Evolutionary conservation across 208 protist genomes (phyloP).

Genomic region (Strigomonas galati): DNA sequence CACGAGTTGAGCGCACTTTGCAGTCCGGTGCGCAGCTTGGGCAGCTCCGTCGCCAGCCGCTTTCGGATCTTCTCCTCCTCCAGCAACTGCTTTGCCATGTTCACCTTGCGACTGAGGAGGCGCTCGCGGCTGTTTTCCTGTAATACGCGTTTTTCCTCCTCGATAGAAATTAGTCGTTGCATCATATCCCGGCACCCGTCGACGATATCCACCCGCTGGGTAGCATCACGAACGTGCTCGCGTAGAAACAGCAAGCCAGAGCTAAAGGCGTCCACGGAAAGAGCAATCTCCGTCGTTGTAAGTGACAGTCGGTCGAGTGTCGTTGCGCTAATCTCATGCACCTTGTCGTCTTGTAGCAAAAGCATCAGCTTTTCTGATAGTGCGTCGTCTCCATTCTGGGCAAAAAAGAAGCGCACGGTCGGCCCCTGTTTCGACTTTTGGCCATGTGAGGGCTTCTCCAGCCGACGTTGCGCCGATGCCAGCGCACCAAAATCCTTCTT

Average conservation of each 20-base stretch:
- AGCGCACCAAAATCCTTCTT: background rate
- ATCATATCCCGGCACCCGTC: conserved; percentile 41
- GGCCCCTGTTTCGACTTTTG: background rate
- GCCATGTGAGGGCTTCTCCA: background rate
- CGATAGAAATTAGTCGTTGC: conserved; percentile 28
- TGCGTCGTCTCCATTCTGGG: background rate
- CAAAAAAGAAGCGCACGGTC: background rate
- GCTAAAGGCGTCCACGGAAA: background rate
- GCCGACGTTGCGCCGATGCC: background rate
- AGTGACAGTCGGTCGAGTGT: background rate
- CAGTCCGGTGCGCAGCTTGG: conserved; percentile 2
- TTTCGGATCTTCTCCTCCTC: conserved; percentile 65
- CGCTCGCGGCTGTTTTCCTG: conserved; percentile 59
- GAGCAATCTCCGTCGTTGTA: background rate
- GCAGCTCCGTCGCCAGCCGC: conserved; percentile 61
- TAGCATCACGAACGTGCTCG: background rate
- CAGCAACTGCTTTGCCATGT: conserved; percentile 84
- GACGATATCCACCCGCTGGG: conserved; percentile 36
- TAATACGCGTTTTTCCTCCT: conserved; percentile 42
- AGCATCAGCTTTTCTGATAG: background rate
- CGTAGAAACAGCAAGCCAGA: background rate
- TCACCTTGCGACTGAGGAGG: conserved; percentile 70
- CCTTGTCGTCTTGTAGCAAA: background rate
- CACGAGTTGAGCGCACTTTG: background rate
- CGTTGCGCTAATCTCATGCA: background rate